Percentiles rank a stretch among this genome's conserved stretches.
These are phyloP conservation scores for Metschnikowia hibisci DNA, from an alignment of 805 yeast species.

Conservation along the genomic window DNA sequence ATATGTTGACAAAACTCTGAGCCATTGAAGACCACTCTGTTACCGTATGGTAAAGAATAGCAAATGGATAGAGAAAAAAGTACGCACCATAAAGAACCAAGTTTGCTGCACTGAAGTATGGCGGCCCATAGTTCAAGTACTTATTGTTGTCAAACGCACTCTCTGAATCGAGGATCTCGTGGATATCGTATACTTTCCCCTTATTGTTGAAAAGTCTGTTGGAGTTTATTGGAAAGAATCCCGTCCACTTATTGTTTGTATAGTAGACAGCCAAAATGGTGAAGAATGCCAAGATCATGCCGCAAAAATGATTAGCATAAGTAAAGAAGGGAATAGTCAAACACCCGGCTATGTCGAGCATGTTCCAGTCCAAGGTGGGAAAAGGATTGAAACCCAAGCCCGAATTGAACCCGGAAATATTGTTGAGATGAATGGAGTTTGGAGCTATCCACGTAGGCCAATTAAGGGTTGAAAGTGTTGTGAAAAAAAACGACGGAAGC, in stretches of 20 bases:
- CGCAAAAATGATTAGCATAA: conserved; percentile 38
- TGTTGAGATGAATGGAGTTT: conserved; percentile 36
- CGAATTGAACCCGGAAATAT: conserved; percentile 33
- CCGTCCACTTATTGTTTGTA: conserved; percentile 48
- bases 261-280: conserved; percentile 36
- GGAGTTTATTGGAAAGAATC: conserved; percentile 50
- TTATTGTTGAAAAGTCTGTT: conserved; percentile 49
- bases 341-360: conserved; percentile 35
- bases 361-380: conserved; percentile 44
- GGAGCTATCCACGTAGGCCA: conserved; percentile 46
- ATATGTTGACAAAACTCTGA: conserved; percentile 34
- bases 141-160: conserved; percentile 43
- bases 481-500: conserved; percentile 40
- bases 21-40: conserved; percentile 44
- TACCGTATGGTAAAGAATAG: conserved; percentile 45
- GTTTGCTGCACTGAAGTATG: conserved; percentile 62
- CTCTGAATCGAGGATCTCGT: conserved; percentile 40
- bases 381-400: conserved; percentile 42
- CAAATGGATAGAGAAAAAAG: conserved; percentile 54
- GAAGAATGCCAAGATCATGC: conserved; percentile 31
- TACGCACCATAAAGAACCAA: conserved; percentile 54
- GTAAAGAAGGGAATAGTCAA: conserved; percentile 42
- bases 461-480: conserved; percentile 37
- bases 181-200: conserved; percentile 46
- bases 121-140: conserved; percentile 58